Evolutionary conservation across 768 basidiomycete species (phyloP), one percentile per base, ranked within the genome.

Genomic region (Daedalea quercina): DNA sequence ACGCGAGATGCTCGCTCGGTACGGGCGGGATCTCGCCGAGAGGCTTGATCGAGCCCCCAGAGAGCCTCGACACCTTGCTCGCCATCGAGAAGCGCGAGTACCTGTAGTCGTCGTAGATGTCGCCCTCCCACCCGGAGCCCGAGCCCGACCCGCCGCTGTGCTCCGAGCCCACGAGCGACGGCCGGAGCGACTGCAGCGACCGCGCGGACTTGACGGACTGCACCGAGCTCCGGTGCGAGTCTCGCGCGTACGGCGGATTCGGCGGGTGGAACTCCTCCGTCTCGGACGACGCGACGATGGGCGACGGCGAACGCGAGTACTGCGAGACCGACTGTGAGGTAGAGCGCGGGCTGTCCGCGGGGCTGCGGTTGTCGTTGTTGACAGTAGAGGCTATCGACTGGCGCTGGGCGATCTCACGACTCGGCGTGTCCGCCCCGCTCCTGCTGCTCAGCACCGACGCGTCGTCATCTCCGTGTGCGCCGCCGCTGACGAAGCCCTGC

Each of bases 61-160:
- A 72, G 22, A 63, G 64, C 26, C 67, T 42, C 17, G 70, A 73
- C 64, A 71, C 57, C 64, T 65, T 69, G 46, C 72, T 72, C 1
- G 72, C 72, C 51, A 80, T 70, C 0, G 84, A 86, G 49, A 74
- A 75, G 4, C 82, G 71, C 19, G 85, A 86, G 57, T 88, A 88
- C 22, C 84, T 76, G 63, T 90, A 90, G 55, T 87, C 79, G 64
- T 90, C 88, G 56, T 90, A 90, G 47, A 90, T 88, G 57, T 88
- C 85, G 22, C 79, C 80, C 50, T 88, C 87, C 80, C 85, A 87
- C 50, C 84, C 71, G 26, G 73, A 71, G 1, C 69, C 71, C 26
- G 73, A 71, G 1, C 69, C 71, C 26, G 73, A 71, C 0, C 69
- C 70, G 1, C 57, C 60, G 22, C 53, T 56, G 40, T 61, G 60